A percentile compares a stretch with the other conserved stretches of the same genome.
Conservation (phyloP, 768 basidiomycete genomes). For the Pleurotus eryngii region DNA sequence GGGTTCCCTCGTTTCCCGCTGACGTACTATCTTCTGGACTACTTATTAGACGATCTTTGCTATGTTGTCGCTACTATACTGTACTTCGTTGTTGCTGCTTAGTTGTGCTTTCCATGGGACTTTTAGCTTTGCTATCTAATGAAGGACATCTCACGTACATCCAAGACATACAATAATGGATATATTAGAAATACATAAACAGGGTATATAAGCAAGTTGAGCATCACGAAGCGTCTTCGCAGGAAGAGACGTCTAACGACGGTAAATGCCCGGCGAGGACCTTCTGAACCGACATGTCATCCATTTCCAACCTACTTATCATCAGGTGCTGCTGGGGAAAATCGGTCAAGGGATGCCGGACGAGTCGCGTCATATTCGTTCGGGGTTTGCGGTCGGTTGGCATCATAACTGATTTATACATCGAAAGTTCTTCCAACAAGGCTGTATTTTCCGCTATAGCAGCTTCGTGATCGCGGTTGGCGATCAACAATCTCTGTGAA, state of each 20-base stretch:
- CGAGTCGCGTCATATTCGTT: conserved; percentile 50
- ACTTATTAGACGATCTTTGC: background rate
- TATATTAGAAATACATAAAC: no score
- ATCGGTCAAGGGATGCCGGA: conserved; percentile 43
- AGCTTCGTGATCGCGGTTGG: conserved; percentile 48
- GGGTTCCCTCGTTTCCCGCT: background rate
- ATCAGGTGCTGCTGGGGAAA: conserved; percentile 25
- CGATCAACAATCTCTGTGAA: conserved; percentile 44
- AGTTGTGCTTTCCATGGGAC: no score
- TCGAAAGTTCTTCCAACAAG: conserved; percentile 50
- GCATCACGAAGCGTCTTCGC: no score
- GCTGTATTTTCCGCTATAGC: conserved; percentile 38
- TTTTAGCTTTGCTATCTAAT: no score
- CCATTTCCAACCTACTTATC: background rate
- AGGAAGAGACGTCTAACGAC: background rate
- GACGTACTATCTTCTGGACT: no score
- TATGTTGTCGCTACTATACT: background rate
- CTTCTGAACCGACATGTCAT: background rate
- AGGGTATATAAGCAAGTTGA: no score
- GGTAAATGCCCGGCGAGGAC: background rate
- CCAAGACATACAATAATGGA: no score
- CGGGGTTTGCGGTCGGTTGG: conserved; percentile 49
- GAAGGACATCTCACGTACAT: no score
- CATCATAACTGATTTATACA: conserved; percentile 59
- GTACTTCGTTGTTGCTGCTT: no score